Percentiles rank a stretch among this genome's conserved stretches.
phyloP scores from a whole-genome alignment of 805 yeast genomes.

The Starmera quercuum region DNA sequence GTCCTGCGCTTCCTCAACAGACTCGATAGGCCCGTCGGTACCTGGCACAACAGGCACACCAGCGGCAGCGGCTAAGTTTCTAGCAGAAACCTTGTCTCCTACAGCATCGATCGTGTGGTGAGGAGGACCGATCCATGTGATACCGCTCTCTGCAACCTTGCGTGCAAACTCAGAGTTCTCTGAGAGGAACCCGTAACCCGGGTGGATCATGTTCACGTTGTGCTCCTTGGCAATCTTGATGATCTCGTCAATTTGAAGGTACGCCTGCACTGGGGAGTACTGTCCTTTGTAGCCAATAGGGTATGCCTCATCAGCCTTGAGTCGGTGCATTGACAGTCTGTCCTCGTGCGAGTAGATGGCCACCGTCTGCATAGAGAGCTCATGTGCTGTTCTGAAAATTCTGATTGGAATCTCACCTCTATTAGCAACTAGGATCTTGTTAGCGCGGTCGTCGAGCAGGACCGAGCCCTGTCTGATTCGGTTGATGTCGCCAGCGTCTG shows the following conservation, averaged over 20 bases:
- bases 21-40: conserved; percentile 92
- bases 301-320: conserved; percentile 91
- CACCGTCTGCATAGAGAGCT: conserved; percentile 92
- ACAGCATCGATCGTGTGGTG: conserved; percentile 83
- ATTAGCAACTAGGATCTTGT: conserved; percentile 71
- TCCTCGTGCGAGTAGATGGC: conserved; percentile 97
- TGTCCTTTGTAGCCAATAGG: conserved; percentile 86
- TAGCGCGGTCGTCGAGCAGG: conserved; percentile 28
- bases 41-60: conserved; percentile 95
- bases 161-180: conserved; percentile 92
- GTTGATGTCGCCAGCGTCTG: conserved; percentile 20
- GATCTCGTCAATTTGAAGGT: conserved; percentile 91
- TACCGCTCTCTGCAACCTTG: conserved; percentile 84
- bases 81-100: conserved; percentile 95
- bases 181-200: conserved; percentile 86
- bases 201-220: conserved; percentile 80
- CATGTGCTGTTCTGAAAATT: conserved; percentile 96
- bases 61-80: conserved; percentile 74
- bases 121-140: conserved; percentile 95
- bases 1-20: conserved; percentile 65
- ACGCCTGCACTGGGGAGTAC: conserved; percentile 92
- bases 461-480: conserved; percentile 32
- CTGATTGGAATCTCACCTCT: conserved; percentile 82
- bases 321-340: conserved; percentile 86
- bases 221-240: conserved; percentile 76